A percentile compares a stretch with the other conserved stretches of the same genome.
phyloP scores from a whole-genome alignment of 1,139 yeast species.

The Dujonia santamariae region DNA sequence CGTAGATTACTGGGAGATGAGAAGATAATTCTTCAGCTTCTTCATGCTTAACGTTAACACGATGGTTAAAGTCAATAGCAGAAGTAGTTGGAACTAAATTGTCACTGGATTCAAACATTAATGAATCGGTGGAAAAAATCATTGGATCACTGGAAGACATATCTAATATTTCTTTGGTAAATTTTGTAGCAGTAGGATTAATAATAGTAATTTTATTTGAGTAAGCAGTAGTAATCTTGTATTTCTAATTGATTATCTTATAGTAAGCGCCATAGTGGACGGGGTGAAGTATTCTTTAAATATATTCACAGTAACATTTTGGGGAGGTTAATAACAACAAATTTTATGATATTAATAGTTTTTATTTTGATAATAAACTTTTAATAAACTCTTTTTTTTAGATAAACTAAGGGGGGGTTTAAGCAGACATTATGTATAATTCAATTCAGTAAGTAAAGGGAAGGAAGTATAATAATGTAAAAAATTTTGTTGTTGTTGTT shows the following conservation, averaged over 20 bases:
- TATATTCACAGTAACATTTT: constrained; percentile 26
- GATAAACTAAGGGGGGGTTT: constrained; percentile 18
- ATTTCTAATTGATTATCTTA: constrained; percentile 2
- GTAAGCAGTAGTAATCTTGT: neutral
- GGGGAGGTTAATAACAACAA: constrained; percentile 15
- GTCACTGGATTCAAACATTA: constrained; percentile 26
- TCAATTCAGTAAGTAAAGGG: constrained; percentile 11
- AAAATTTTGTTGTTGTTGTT: constrained; percentile 13
- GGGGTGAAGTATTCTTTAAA: constrained; percentile 16
- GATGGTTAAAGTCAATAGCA: constrained; percentile 8
- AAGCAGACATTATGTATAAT: constrained; percentile 31
- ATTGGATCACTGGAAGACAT: constrained; percentile 28
- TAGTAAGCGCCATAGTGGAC: constrained; percentile 30
- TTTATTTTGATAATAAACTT: constrained; percentile 10
- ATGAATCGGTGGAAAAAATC: constrained; percentile 27
- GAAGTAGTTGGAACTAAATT: constrained; percentile 14
- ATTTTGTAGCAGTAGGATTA: constrained; percentile 4
- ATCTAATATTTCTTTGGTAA: no score
- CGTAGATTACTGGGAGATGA: constrained; percentile 16
- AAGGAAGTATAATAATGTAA: constrained; percentile 12
- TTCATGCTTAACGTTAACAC: constrained; percentile 10
- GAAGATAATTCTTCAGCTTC: constrained; percentile 16
- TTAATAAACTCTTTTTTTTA: constrained; percentile 8
- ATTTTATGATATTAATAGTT: constrained; percentile 14
- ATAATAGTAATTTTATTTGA: neutral